These are phyloP conservation scores for Elsinoe necatrix DNA, from an alignment of 2,329 filamentous ascomycete genomes.

Conservation along the genomic window DNA sequence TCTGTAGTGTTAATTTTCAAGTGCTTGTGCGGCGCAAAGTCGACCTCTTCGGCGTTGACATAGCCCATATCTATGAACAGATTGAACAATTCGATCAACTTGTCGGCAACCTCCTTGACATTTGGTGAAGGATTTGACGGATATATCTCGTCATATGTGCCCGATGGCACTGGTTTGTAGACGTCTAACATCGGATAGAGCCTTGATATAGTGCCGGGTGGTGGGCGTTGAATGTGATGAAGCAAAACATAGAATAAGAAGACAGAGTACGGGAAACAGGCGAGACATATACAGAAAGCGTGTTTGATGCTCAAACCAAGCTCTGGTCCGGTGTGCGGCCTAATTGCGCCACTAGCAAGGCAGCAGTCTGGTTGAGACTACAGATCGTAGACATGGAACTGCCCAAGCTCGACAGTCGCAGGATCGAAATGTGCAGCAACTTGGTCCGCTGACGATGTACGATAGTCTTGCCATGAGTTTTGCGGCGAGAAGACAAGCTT, in stretches of 20 bases:
- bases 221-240: no score
- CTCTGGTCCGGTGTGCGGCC: not conserved
- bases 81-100: conserved; percentile 12
- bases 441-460: no score
- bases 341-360: not conserved
- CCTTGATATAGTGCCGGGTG: not conserved
- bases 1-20: not conserved
- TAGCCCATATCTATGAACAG: conserved; percentile 14
- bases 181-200: not conserved
- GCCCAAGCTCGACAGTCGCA: not conserved
- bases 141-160: not conserved
- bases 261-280: not conserved
- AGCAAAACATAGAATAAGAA: not conserved
- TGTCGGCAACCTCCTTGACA: conserved; percentile 2
- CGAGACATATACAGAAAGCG: not conserved
- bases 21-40: conserved; percentile 10
- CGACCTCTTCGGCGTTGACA: not conserved
- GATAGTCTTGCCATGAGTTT: no score
- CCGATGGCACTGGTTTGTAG: not conserved
- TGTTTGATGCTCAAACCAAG: not conserved
- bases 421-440: no score
- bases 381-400: not conserved
- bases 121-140: conserved; percentile 5
- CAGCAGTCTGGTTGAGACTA: not conserved
- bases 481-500: no score